Conservation (phyloP, 169 alveolate genomes). For the Neospora caninum region DNA sequence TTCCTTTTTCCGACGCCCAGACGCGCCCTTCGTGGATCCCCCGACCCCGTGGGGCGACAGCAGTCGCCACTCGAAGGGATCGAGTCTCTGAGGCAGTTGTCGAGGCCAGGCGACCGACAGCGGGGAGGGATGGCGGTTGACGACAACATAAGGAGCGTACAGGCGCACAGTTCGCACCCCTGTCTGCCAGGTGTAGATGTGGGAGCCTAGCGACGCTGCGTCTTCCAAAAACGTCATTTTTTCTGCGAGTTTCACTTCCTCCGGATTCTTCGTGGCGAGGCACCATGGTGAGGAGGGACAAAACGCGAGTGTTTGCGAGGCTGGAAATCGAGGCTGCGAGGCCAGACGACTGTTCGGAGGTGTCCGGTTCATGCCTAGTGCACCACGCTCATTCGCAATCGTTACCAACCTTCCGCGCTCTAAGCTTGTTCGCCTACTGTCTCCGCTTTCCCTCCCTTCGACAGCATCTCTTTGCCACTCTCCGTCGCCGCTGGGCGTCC, state of each 20-base stretch:
- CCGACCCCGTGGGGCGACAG: neutral
- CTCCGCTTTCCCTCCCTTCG: no score
- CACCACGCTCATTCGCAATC: no score
- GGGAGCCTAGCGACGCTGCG: constrained; percentile 11
- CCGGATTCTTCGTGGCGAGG: neutral
- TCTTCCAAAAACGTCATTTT: neutral
- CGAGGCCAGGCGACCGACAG: constrained; percentile 30
- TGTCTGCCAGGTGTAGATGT: constrained; percentile 64
- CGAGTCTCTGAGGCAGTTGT: neutral
- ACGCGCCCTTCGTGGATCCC: neutral
- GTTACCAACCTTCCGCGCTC: no score
- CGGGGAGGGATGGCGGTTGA: constrained; percentile 64
- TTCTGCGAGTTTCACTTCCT: neutral
- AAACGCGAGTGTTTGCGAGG: no score
- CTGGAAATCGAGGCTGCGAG: no score
- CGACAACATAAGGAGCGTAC: constrained; percentile 62
- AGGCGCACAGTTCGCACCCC: constrained; percentile 54
- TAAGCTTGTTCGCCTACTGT: no score
- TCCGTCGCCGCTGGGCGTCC: no score
- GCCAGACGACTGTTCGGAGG: no score
- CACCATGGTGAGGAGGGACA: neutral
- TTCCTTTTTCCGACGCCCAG: neutral
- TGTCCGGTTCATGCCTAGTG: no score
- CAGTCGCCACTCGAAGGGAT: constrained; percentile 16
- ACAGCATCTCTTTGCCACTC: no score